phyloP scores from a whole-genome alignment of 2,329 filamentous ascomycete species.

The Microdochium bolleyi region DNA sequence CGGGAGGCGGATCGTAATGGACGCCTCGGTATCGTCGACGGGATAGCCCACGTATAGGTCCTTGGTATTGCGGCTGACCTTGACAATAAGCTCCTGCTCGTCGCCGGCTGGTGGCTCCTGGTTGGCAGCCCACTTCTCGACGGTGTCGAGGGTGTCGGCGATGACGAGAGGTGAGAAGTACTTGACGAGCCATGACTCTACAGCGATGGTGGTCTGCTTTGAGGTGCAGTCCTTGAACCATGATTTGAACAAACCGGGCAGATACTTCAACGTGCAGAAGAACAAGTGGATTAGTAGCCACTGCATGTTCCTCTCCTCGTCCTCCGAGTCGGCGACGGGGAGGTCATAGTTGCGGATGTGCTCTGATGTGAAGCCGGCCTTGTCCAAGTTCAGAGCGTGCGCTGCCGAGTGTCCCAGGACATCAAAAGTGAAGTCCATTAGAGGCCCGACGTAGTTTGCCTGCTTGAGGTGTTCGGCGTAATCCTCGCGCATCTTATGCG shows the following conservation, averaged over 20 bases:
- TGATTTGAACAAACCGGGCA: constrained; percentile 68
- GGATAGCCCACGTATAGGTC: constrained; percentile 82
- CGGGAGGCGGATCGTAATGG: constrained; percentile 76
- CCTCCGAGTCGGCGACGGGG: constrained; percentile 44
- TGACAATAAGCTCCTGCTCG: constrained; percentile 55
- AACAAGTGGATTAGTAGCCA: constrained; percentile 82
- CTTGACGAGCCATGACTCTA: constrained; percentile 80
- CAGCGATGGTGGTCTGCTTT: constrained; percentile 69
- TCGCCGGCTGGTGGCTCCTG: constrained; percentile 41
- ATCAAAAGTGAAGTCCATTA: constrained; percentile 77
- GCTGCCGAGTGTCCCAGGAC: constrained; percentile 73
- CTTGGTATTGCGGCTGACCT: constrained; percentile 59
- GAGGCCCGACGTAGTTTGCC: constrained; percentile 55
- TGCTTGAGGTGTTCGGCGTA: constrained; percentile 76
- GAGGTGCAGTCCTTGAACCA: constrained; percentile 82
- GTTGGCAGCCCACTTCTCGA: constrained; percentile 55
- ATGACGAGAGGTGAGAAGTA: constrained; percentile 70
- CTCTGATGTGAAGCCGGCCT: constrained; percentile 50
- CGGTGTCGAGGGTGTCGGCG: constrained; percentile 55
- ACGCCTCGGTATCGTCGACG: constrained; percentile 78
- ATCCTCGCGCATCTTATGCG: constrained; percentile 73
- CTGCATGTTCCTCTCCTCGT: constrained; percentile 65
- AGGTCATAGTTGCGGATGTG: constrained; percentile 49
- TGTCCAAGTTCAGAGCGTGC: constrained; percentile 65
- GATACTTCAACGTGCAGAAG: constrained; percentile 70